Percentiles rank a stretch among this genome's conserved stretches.
phyloP scores from a whole-genome alignment of 1,284 basidiomycete genomes.

The Ustilago xerochloae region DNA sequence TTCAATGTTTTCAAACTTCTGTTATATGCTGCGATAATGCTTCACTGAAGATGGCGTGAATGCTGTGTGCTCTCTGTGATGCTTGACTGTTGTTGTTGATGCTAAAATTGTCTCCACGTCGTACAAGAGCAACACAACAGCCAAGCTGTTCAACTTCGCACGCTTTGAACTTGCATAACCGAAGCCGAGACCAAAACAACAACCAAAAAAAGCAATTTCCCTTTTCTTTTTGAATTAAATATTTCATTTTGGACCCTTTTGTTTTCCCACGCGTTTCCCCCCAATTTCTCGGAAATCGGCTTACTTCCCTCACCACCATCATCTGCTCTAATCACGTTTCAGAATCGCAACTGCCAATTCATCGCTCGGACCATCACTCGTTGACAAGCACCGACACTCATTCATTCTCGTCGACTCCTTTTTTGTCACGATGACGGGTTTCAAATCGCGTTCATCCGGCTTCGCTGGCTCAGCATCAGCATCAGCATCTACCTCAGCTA shows the following conservation, averaged over 20 bases:
- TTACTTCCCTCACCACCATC: background rate
- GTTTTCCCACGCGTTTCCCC: background rate
- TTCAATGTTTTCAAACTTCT: too few relatives aligned
- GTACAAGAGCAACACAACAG: too few relatives aligned
- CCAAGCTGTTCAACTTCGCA: slow-evolving; percentile 31
- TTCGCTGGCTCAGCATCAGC: too few relatives aligned
- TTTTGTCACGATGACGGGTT: slow-evolving; percentile 2
- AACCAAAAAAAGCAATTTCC: background rate
- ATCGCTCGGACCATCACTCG: background rate
- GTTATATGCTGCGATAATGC: too few relatives aligned
- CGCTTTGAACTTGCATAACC: slow-evolving; percentile 18
- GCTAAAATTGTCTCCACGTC: too few relatives aligned
- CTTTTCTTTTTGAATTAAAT: background rate
- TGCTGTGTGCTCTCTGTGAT: too few relatives aligned
- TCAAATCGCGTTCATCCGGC: slow-evolving; percentile 14
- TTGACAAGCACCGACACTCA: too few relatives aligned
- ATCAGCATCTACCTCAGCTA: slow-evolving; percentile 23
- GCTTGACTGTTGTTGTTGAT: too few relatives aligned
- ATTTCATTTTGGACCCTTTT: background rate
- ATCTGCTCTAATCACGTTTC: background rate
- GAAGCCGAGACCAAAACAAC: slow-evolving; percentile 24
- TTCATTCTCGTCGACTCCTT: background rate
- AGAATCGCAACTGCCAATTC: too few relatives aligned
- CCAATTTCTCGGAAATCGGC: slow-evolving; percentile 3
- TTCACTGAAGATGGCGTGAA: too few relatives aligned